Evolutionary conservation across 768 basidiomycete genomes (phyloP), one percentile per base, ranked within the genome.

Genomic region (Imleria badia): DNA sequence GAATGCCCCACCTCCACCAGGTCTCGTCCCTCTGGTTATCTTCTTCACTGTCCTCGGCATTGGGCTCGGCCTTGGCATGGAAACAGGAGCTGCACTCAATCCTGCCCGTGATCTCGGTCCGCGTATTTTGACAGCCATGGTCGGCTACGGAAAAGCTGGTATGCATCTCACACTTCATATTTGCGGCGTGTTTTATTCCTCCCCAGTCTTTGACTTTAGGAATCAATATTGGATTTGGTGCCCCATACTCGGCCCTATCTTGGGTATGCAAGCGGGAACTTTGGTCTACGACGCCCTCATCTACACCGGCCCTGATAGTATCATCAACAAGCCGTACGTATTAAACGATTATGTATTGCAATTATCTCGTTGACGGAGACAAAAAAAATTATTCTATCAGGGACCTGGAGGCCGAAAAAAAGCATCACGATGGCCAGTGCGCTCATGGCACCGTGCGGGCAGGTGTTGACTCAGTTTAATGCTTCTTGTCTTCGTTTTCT

Each of bases 161-260:
- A 76, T 38, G 82, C 78, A 17, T 81, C 73, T 46, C 23, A 11
- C 44, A 11, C 40, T 13, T 34, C 22, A 19, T 20, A 33, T 30
- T 14, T 6, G 36, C 17, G 29, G 10, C 4, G 7, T 30, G 14
- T 29, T 19, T 55, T 19, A 58, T 31, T 26, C 50, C 52, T 26
- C 29, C n/a, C 22, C 35, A 64, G 61, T 66, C 10, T 65, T 67
- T 51, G 50, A 62, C 33, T 72, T 62, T 51, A 63, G 68, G 59
- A 80, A 76, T 61, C 86, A 89, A 54, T 89, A 88, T 62, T 89
- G 86, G 87, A 56, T 89, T 34, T 89, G 87, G 87, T 81, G 81
- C 60, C 81, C 85, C 3, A 62, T 86, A 17, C 67, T 85, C 36
- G 84, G 73, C 2, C 81, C 85, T 10, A 79, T 87, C 63, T 57